These are phyloP conservation scores for Xeromyces bisporus DNA, from an alignment of 495 filamentous ascomycete species.

Conservation along the genomic window DNA sequence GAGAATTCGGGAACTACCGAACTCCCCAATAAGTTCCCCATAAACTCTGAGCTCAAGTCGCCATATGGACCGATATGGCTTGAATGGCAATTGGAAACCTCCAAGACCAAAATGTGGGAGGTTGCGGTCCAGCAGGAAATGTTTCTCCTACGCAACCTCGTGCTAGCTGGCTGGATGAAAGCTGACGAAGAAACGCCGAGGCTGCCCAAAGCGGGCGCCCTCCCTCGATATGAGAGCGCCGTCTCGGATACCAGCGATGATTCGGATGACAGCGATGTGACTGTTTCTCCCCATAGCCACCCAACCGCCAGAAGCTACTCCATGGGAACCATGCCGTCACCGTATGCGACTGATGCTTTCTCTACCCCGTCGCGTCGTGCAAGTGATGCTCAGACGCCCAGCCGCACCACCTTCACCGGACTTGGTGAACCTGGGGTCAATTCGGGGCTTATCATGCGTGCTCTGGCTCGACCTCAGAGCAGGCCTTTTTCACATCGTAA, in stretches of 20 bases:
- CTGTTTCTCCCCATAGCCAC: not conserved
- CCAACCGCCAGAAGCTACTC: not conserved
- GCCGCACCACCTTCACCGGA: not conserved
- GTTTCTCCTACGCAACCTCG: slow-evolving; percentile 7
- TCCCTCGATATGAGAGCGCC: not conserved
- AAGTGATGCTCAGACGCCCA: slow-evolving; percentile 1
- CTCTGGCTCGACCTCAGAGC: slow-evolving; percentile 1
- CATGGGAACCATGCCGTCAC: not conserved
- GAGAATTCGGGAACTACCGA: slow-evolving; percentile 2
- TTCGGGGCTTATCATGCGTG: slow-evolving; percentile 4
- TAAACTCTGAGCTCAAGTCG: slow-evolving; percentile 5
- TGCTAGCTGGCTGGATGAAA: slow-evolving; percentile 8
- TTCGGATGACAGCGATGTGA: not conserved
- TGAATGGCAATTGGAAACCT: slow-evolving; percentile 11
- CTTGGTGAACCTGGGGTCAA: slow-evolving; percentile 4
- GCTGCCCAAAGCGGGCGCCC: not conserved
- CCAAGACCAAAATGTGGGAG: slow-evolving; percentile 7
- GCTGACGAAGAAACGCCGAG: slow-evolving; percentile 1
- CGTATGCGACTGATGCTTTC: slow-evolving; percentile 2
- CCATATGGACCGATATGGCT: slow-evolving; percentile 17
- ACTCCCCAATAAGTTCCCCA: slow-evolving; percentile 8
- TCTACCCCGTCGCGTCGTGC: slow-evolving; percentile 6
- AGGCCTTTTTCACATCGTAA: slow-evolving; percentile 6
- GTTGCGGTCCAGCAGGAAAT: slow-evolving; percentile 11
- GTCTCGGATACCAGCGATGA: not conserved